Base-by-base conservation (phyloP, 306 rosid genomes). In the Morella rubra region DNA sequence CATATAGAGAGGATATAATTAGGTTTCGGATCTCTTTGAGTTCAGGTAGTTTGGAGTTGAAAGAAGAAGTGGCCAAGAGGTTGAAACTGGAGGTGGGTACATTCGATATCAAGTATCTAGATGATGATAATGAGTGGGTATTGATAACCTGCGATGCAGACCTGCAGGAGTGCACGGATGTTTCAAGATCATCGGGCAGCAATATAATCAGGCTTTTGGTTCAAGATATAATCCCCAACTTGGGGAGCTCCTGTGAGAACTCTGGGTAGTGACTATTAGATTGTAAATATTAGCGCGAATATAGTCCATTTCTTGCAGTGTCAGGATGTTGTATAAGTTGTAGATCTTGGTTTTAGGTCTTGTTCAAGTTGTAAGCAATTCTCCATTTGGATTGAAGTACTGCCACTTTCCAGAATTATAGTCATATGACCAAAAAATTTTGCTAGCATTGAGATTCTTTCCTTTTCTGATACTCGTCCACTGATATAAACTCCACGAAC, bases 111-210 rank as follows among this genome's bases (percentile, higher is more conserved):
- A 91, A 92, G 88, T 91, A 89, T 80, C 76, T 92, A 81, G 98
- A 91, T 44, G 97, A 91, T 74, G 97, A 90, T 83, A 88, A 83
- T 1, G 97, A 91, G 72, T 91, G 94, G 97, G 96, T 91, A 81
- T 82, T 89, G 76, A 82, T 91, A 41, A 90, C 93, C n/a, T 93
- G 97, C 44, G 93, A 90, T 73, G 94, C 91, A 46, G 94, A 93
- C 82, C 78, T 93, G 44, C 96, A 86, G 68, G 98, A 91, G 81
- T 93, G 96, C 82, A 76, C 87, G 77, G 93, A 93, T 22, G 71
- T 91, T 62, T 86, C 85, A 64, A 84, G 69, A 68, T 76, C 94
- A 76, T 86, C 90, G 7, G 88, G 87, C 56, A 72, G 85, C 76
- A 89, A 84, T 81, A 84, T 92, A 86, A 82, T 92, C 56, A 88